Conservation (phyloP, 306 rosid genomes). For the Sicyos edulis region DNA sequence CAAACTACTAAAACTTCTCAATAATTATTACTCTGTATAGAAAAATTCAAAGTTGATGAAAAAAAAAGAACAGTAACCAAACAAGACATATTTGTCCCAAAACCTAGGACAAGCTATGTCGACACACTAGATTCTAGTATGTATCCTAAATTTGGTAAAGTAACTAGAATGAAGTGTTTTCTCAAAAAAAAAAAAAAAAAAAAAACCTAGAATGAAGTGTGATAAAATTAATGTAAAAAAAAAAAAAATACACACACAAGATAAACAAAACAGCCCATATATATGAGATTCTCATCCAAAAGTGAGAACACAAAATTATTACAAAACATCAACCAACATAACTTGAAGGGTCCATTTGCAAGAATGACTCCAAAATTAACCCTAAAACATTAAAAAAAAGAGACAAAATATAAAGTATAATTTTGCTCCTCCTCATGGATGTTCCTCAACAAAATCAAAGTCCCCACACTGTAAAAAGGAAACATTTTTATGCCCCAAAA, state of each 20-base stretch:
- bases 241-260: background rate
- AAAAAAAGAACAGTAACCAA: too few species aligned
- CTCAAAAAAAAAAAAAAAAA: too few species aligned
- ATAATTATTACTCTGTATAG: too few species aligned
- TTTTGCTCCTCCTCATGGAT: background rate
- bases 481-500: background rate
- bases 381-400: background rate
- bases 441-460: constrained; percentile 2
- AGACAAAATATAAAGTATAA: background rate
- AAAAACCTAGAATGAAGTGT: too few species aligned
- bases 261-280: background rate
- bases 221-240: background rate
- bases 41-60: too few species aligned
- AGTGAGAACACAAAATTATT: constrained; percentile 12
- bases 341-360: background rate
- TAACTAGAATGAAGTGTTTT: too few species aligned
- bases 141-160: too few species aligned
- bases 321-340: background rate
- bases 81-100: too few species aligned
- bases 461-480: background rate
- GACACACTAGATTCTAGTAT: too few species aligned
- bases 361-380: background rate
- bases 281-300: constrained; percentile 1
- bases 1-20: too few species aligned
- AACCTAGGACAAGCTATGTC: too few species aligned